Evolutionary conservation across 169 alveolate genomes (phyloP).

Genomic region (Plasmodium relictum): DNA sequence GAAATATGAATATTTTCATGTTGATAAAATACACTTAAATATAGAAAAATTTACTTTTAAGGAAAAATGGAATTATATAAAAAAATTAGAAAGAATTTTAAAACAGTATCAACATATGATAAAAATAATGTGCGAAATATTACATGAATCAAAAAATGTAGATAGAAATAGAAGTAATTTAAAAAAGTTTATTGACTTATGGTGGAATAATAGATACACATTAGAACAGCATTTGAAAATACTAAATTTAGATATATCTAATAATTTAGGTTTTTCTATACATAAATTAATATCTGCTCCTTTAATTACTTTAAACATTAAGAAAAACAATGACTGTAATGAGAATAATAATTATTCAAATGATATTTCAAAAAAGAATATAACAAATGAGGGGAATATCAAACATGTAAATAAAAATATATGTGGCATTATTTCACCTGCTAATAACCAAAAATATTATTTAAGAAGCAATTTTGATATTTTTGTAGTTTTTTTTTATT

Average conservation of each 20-base stretch:
- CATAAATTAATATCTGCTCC: conserved; percentile 73
- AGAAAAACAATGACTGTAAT: neutral
- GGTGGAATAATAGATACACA: conserved; percentile 77
- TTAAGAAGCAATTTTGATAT: conserved; percentile 70
- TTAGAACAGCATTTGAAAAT: conserved; percentile 75
- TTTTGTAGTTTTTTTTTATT: conserved; percentile 61
- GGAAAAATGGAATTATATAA: conserved; percentile 76
- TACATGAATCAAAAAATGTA: conserved; percentile 60
- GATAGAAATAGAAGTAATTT: conserved; percentile 33
- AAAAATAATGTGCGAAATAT: conserved; percentile 73
- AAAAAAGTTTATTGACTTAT: conserved; percentile 59
- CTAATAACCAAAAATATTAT: conserved; percentile 56
- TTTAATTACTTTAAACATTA: conserved; percentile 41
- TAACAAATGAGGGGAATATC: conserved; percentile 1
- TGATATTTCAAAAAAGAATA: neutral
- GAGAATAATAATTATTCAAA: neutral
- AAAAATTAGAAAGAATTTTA: conserved; percentile 61
- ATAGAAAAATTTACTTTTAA: conserved; percentile 51
- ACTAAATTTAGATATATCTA: conserved; percentile 60
- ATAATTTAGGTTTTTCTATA: conserved; percentile 63
- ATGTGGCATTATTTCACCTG: conserved; percentile 36
- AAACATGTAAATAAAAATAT: neutral
- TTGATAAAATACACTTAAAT: conserved; percentile 66
- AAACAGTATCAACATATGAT: conserved; percentile 77
- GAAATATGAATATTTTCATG: conserved; percentile 68